These are phyloP conservation scores for Myrmaecium sp. DNA, from an alignment of 2,329 filamentous ascomycete genomes.

Conservation along the genomic window DNA sequence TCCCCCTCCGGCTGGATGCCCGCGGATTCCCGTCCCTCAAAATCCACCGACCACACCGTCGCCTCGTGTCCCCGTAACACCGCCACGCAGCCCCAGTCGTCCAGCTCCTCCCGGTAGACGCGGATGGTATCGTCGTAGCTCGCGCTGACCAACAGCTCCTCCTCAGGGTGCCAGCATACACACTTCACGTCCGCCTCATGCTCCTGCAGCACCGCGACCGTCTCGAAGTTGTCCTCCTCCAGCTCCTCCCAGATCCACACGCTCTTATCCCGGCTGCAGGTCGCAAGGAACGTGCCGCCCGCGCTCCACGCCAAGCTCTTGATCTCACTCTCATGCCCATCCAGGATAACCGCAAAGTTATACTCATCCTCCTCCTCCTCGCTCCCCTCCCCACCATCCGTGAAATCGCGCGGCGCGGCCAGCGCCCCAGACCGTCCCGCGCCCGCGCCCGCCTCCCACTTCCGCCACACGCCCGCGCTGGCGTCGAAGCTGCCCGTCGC, in stretches of 20 bases:
- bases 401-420: slow-evolving; percentile 13
- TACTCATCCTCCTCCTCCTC: slow-evolving; percentile 63
- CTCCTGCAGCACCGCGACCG: slow-evolving; percentile 83
- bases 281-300: slow-evolving; percentile 64
- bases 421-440: slow-evolving; percentile 17
- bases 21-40: slow-evolving; percentile 31
- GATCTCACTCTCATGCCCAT: slow-evolving; percentile 91
- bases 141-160: slow-evolving; percentile 66
- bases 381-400: slow-evolving; percentile 25
- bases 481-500: slow-evolving; percentile 91
- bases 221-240: slow-evolving; percentile 91
- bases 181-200: slow-evolving; percentile 93
- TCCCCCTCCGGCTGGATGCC: slow-evolving; percentile 6
- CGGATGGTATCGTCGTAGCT: slow-evolving; percentile 89
- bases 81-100: slow-evolving; percentile 86
- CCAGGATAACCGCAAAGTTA: slow-evolving; percentile 80
- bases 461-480: slow-evolving; percentile 51
- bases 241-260: slow-evolving; percentile 99
- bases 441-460: slow-evolving; percentile 53
- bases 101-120: slow-evolving; percentile 76
- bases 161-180: slow-evolving; percentile 75
- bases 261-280: slow-evolving; percentile 79
- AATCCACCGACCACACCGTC: slow-evolving; percentile 80
- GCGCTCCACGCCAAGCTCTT: slow-evolving; percentile 62
- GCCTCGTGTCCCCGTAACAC: slow-evolving; percentile 64